A percentile compares a stretch with the other conserved stretches of the same genome.
Conservation (phyloP, 352 stramenopile species). For the Phytophthora multivora region DNA sequence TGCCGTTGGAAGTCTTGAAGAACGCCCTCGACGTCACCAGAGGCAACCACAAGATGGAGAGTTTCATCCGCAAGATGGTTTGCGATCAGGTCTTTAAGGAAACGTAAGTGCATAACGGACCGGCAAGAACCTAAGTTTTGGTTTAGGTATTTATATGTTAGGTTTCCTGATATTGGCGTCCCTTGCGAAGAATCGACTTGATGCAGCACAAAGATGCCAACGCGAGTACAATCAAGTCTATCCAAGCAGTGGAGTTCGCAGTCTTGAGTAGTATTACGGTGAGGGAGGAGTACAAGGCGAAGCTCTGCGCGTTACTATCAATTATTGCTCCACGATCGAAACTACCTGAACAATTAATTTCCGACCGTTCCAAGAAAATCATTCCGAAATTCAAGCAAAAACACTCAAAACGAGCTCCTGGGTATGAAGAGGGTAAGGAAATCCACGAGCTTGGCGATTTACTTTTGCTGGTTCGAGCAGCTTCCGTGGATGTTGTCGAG, state of each 20-base stretch:
- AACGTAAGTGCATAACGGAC: too few species aligned
- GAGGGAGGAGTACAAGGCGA: conserved; percentile 54
- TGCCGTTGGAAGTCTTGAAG: conserved; percentile 2
- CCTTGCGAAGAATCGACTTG: neutral
- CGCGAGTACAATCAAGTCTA: conserved; percentile 5
- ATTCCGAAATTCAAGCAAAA: conserved; percentile 1
- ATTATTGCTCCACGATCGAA: conserved; percentile 12
- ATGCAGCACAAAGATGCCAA: neutral
- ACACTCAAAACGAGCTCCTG: neutral
- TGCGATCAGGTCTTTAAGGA: conserved; percentile 2
- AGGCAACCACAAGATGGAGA: conserved; percentile 2
- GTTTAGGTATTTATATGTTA: too few species aligned
- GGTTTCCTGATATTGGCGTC: too few species aligned
- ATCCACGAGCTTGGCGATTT: conserved; percentile 62
- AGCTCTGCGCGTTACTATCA: conserved; percentile 31
- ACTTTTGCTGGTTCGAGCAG: conserved; percentile 51
- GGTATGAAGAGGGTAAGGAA: conserved; percentile 44
- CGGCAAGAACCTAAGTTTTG: too few species aligned
- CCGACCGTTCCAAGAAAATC: neutral
- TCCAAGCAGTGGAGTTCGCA: conserved; percentile 44
- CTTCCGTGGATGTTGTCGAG: conserved; percentile 66
- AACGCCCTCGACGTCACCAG: neutral
- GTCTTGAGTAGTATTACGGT: conserved; percentile 53
- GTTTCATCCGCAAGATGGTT: neutral
- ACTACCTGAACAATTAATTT: neutral